Evolutionary conservation across 2,329 filamentous ascomycete genomes (phyloP), one percentile per base, ranked within the genome.

Genomic region (Penicillium psychrosexuale): DNA sequence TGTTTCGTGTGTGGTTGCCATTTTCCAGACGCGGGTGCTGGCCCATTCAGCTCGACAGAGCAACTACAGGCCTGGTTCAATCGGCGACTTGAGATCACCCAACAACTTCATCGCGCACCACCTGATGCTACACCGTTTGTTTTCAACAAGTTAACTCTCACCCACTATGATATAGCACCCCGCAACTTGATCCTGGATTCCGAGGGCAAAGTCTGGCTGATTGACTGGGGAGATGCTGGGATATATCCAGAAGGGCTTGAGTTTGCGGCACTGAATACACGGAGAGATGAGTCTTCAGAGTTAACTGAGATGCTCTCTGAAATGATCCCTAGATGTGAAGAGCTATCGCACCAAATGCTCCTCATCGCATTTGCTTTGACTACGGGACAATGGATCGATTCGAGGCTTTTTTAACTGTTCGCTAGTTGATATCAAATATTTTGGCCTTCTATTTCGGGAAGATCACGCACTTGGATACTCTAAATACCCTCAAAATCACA

Each of bases 31-130:
- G 46, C 49, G 24, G 57, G 56, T 47, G 57, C 51, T 28, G 58
- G 57, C n/a, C 60, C 60, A 24, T 58, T 62, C 24, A 47, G 39
- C 24, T 53, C 54, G 34, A 51, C 39, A 33, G 36, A 54, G 33
- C 34, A 54, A 17, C 19, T 60, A 24, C 47, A 62, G 38, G 38
- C 40, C 17, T 61, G 57, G 53, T 60, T 60, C 47, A 62, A 61
- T 46, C 48, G 44, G 22, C 51, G 54, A 57, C 60, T 62, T 46
- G 53, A 55, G 42, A 62, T 62, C 17, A 53, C 51, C 47, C 36
- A 61, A 44, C 42, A 48, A 15, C 56, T 61, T 47, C 46, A 62
- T 24, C 60, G 61, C 31, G 58, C 59, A 15, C 51, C 55, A 34
- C 33, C 50, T 31, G 53, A 51, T 47, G 44, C 51, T 43, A 50